These are phyloP conservation scores for Scheffersomyces insectosa DNA, from an alignment of 1,139 yeast genomes.

Conservation along the genomic window DNA sequence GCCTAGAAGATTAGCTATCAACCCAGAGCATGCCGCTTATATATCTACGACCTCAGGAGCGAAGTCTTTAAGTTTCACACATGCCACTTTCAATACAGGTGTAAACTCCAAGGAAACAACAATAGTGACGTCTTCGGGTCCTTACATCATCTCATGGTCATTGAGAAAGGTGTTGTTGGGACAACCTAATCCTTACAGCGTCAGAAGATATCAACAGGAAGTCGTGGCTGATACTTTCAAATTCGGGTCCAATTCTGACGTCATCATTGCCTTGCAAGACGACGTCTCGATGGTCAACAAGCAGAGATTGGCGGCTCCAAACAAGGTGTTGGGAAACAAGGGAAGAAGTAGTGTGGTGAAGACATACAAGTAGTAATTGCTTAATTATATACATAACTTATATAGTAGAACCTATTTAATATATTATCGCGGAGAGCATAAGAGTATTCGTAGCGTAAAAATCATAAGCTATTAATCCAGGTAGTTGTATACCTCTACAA, in stretches of 20 bases:
- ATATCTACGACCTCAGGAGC: constrained; percentile 56
- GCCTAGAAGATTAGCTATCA: constrained; percentile 65
- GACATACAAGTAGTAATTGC: neutral
- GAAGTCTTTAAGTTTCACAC: constrained; percentile 56
- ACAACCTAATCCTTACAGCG: constrained; percentile 55
- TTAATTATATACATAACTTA: neutral
- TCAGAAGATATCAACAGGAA: constrained; percentile 60
- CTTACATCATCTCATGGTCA: constrained; percentile 83
- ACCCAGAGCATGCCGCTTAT: constrained; percentile 71
- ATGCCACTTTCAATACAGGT: constrained; percentile 77
- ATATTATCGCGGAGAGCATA: too few species aligned
- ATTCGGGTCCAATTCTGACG: constrained; percentile 69
- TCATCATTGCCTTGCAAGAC: constrained; percentile 67
- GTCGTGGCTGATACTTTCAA: constrained; percentile 79
- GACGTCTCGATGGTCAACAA: constrained; percentile 70
- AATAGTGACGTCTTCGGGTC: constrained; percentile 77
- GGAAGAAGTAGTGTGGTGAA: neutral
- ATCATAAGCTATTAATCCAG: too few species aligned
- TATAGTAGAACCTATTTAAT: neutral
- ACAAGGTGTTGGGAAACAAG: neutral
- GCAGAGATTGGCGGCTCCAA: constrained; percentile 38
- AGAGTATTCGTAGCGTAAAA: too few species aligned
- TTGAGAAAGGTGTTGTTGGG: constrained; percentile 54
- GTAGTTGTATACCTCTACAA: too few species aligned
- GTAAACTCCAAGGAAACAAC: constrained; percentile 61